These are phyloP conservation scores for Termitomyces sp. DNA, from an alignment of 768 basidiomycete genomes.

Conservation along the genomic window DNA sequence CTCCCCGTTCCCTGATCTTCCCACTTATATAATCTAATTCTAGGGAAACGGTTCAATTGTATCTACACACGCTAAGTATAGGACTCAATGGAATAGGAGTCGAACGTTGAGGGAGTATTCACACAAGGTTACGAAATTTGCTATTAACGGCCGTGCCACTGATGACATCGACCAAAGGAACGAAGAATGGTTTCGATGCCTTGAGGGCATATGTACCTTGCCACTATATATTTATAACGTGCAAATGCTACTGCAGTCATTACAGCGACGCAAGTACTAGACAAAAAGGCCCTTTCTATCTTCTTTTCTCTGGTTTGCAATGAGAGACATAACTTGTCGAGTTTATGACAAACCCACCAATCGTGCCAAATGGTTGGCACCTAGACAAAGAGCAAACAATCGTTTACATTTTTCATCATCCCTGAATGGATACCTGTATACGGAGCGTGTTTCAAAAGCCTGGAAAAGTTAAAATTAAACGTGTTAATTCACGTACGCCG, in stretches of 20 bases:
- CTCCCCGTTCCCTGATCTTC: not conserved
- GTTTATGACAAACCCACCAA: constrained; percentile 3
- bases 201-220: not conserved
- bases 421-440: constrained; percentile 24
- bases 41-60: constrained; percentile 31
- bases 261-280: not conserved
- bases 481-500: constrained; percentile 19
- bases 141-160: constrained; percentile 7
- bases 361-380: constrained; percentile 19
- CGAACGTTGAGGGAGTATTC: constrained; percentile 30
- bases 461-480: not conserved
- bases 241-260: not conserved
- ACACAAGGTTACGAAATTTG: too few species aligned
- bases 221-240: not conserved
- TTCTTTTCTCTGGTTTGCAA: constrained; percentile 12
- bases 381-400: constrained; percentile 23
- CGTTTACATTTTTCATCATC: constrained; percentile 25
- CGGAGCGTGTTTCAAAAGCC: not conserved
- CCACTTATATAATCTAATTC: constrained; percentile 6
- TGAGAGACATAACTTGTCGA: not conserved
- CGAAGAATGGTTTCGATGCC: not conserved
- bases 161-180: not conserved
- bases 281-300: constrained; percentile 15
- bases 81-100: constrained; percentile 30
- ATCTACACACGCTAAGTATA: constrained; percentile 29